phyloP scores from a whole-genome alignment of 805 yeast genomes.

The Wickerhamomyces alni region DNA sequence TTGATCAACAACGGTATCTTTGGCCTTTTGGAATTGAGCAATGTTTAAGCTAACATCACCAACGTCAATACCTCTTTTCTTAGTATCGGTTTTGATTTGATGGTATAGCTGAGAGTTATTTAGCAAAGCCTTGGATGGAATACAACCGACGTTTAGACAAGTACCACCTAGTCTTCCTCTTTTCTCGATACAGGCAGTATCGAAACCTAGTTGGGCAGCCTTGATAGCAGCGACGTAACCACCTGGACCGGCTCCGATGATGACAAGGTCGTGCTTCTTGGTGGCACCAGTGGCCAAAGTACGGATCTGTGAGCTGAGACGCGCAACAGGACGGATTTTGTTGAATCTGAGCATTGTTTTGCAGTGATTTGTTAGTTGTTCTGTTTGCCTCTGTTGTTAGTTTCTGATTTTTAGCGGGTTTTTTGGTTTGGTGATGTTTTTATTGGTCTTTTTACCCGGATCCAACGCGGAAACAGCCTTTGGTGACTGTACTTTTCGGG shows the following conservation, averaged over 20 bases:
- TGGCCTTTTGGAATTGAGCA: slow-evolving; percentile 79
- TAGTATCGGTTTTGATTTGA: slow-evolving; percentile 79
- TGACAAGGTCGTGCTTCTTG: slow-evolving; percentile 78
- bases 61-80: slow-evolving; percentile 85
- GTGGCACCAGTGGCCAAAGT: slow-evolving; percentile 11
- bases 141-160: slow-evolving; percentile 97
- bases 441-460: slow-evolving; percentile 3
- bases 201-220: slow-evolving; percentile 92
- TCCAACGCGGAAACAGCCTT: neutral
- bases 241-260: slow-evolving; percentile 99
- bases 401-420: neutral
- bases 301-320: slow-evolving; percentile 6
- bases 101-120: slow-evolving; percentile 94
- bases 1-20: slow-evolving; percentile 83
- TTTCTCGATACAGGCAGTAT: slow-evolving; percentile 95
- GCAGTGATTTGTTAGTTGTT: neutral
- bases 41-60: slow-evolving; percentile 72
- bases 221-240: slow-evolving; percentile 99
- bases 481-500: neutral
- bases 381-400: neutral
- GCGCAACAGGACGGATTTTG: slow-evolving; percentile 2
- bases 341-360: slow-evolving; percentile 1
- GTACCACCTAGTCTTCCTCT: slow-evolving; percentile 98
- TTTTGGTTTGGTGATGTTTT: too few species aligned
- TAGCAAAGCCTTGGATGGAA: slow-evolving; percentile 92